Base-by-base conservation (phyloP, 2,329 filamentous ascomycete species). In the Fusarium avenaceum region DNA sequence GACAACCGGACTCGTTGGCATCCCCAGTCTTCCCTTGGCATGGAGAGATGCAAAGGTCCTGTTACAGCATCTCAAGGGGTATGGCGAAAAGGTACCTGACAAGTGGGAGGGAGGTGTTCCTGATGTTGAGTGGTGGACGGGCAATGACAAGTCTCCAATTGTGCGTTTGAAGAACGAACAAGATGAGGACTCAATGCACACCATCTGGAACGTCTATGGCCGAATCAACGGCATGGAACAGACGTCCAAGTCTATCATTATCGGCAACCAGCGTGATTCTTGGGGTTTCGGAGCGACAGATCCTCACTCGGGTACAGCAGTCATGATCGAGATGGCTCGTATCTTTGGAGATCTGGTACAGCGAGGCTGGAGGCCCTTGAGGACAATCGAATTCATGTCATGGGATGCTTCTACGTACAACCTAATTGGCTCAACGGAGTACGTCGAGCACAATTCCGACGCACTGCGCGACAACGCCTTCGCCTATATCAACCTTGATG, bases 321-420 rank as follows among this genome's bases (percentile, higher is more conserved):
- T 98, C 40, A 91, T 99, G 85, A 86, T 98, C 54, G 96, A 99
- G 80, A 85, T 98, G 59, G 90, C 92, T 22, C 89, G 92, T 44
- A 89, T 97, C 48, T 92, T 99, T 73, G 93, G 94, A 40, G 89
- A 93, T 67, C 86, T 98, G 17, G 84, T 90, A 22, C 80, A 84
- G 17, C 87, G 89, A 58, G 95, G 94, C 53, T 99, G 96, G 96
- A 87, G 92, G 26, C 96, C 96, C 2, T 84, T 97, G 17, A 90
- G 96, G n/a, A 96, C 93, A 5, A 97, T 99, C 68, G 92, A 97
- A 77, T 98, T 99, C 78, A 94, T 94, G 75, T 97, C 93, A 33
- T 99, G 96, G 96, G 96, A 99, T 77, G 96, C 88, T 6, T 91
- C 91, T 71, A 93, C 95, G 78, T 98, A 97, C 82, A 97, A 97